Percentiles rank a stretch among this genome's conserved stretches.
phyloP scores from a whole-genome alignment of 2,329 filamentous ascomycete species.

The Didymella segeticola region DNA sequence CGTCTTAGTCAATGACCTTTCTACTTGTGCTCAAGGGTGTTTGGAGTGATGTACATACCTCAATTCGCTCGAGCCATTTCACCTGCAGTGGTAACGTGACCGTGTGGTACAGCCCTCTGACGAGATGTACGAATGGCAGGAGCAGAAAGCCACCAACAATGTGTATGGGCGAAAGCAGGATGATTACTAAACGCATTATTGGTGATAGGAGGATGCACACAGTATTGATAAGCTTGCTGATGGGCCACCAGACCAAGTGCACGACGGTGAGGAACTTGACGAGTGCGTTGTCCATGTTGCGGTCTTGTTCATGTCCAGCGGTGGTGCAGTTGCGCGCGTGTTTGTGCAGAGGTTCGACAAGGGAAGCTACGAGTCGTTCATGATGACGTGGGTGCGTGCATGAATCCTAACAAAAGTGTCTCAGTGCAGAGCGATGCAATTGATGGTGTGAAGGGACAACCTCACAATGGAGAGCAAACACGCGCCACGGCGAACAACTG shows the following conservation, averaged over 20 bases:
- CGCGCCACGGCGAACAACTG: slow-evolving; percentile 15
- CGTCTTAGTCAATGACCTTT: not conserved
- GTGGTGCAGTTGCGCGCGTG: not conserved
- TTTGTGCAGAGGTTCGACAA: not conserved
- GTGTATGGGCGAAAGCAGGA: slow-evolving; percentile 56
- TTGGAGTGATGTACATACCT: slow-evolving; percentile 52
- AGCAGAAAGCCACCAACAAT: slow-evolving; percentile 55
- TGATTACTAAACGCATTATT: not conserved
- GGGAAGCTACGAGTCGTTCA: slow-evolving; percentile 14
- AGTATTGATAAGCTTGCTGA: slow-evolving; percentile 49
- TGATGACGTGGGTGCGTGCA: slow-evolving; percentile 13
- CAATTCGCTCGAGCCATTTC: slow-evolving; percentile 58
- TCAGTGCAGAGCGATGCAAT: not conserved
- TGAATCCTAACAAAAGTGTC: not conserved
- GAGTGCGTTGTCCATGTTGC: slow-evolving; percentile 40
- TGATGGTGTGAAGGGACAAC: slow-evolving; percentile 2
- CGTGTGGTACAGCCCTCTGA: slow-evolving; percentile 50
- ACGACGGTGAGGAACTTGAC: slow-evolving; percentile 37
- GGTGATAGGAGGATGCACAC: not conserved
- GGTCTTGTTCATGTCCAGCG: not conserved
- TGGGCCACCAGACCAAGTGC: slow-evolving; percentile 48
- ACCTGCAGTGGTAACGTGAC: slow-evolving; percentile 56
- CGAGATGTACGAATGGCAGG: slow-evolving; percentile 60
- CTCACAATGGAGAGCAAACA: not conserved
- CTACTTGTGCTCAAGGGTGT: not conserved